Percentiles rank a stretch among this genome's conserved stretches.
Evolutionary conservation across 352 stramenopile genomes (phyloP).

Genomic region (Globisporangium apiculatum): DNA sequence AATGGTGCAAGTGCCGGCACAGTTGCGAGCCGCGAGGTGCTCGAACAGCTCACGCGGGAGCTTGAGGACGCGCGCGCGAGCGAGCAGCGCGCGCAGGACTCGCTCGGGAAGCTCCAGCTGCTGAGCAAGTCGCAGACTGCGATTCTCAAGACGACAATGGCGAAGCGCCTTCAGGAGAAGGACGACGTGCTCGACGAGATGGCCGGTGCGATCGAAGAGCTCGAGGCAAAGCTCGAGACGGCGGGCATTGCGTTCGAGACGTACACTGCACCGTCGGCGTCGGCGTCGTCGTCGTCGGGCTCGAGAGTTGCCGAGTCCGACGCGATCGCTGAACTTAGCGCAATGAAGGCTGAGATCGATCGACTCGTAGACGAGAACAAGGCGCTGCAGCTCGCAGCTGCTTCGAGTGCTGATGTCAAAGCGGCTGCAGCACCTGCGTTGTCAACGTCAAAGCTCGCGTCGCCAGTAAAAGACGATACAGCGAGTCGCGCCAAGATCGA

Average conservation of each 20-base stretch:
- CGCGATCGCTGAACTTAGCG: slow-evolving; percentile 45
- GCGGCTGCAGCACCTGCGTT: background rate
- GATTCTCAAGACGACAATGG: slow-evolving; percentile 80
- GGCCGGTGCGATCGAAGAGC: slow-evolving; percentile 42
- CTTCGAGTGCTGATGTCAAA: background rate
- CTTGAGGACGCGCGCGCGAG: slow-evolving; percentile 48
- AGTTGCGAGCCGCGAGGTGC: background rate
- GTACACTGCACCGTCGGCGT: slow-evolving; percentile 21
- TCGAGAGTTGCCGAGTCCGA: slow-evolving; percentile 27
- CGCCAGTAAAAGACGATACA: slow-evolving; percentile 12
- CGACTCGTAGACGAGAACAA: slow-evolving; percentile 67
- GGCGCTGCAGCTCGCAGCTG: slow-evolving; percentile 25
- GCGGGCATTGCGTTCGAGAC: slow-evolving; percentile 32
- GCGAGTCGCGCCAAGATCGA: slow-evolving; percentile 35
- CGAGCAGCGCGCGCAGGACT: slow-evolving; percentile 73
- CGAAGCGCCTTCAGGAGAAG: slow-evolving; percentile 73
- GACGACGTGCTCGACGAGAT: slow-evolving; percentile 62
- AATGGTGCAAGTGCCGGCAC: slow-evolving; percentile 19
- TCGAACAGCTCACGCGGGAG: slow-evolving; percentile 55
- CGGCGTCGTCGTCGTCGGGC: slow-evolving; percentile 4
- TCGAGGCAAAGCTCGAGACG: slow-evolving; percentile 52
- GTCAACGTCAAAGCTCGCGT: background rate
- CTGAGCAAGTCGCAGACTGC: slow-evolving; percentile 81
- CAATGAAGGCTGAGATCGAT: slow-evolving; percentile 72
- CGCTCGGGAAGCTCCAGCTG: slow-evolving; percentile 72